phyloP scores from a whole-genome alignment of 306 rosid species.

The Sindora glabra region DNA sequence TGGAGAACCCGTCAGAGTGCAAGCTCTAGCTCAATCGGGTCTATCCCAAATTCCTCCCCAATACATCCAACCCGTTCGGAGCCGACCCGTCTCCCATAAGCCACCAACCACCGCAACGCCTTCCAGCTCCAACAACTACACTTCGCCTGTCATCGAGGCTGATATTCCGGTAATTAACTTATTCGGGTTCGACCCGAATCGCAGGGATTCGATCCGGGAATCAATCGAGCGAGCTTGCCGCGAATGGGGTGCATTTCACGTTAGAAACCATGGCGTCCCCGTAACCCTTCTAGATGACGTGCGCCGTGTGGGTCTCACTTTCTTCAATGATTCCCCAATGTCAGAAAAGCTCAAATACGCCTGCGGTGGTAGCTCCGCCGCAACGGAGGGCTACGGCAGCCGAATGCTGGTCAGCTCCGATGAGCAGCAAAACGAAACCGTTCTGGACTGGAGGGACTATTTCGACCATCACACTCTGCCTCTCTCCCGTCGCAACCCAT shows the following conservation, averaged over 20 bases:
- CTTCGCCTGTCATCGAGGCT: not conserved
- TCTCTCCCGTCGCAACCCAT: conserved; percentile 67
- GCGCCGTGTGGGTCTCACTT: conserved; percentile 40
- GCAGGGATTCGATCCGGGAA: conserved; percentile 16
- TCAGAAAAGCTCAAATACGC: conserved; percentile 58
- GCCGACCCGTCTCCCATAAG: conserved; percentile 11
- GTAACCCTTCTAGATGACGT: conserved; percentile 27
- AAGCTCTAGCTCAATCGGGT: conserved; percentile 45
- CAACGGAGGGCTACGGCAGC: conserved; percentile 86
- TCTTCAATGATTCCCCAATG: conserved; percentile 52
- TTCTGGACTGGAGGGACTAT: conserved; percentile 87
- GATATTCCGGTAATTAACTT: conserved; percentile 46
- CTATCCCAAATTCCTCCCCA: conserved; percentile 51
- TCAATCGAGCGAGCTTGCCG: conserved; percentile 46
- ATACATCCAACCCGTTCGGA: conserved; percentile 50
- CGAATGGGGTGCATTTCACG: conserved; percentile 86
- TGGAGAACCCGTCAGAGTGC: conserved; percentile 49
- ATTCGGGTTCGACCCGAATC: conserved; percentile 33
- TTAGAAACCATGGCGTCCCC: conserved; percentile 68
- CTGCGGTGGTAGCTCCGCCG: conserved; percentile 42
- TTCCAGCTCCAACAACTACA: not conserved
- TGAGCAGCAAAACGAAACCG: conserved; percentile 22
- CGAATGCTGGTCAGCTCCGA: conserved; percentile 46
- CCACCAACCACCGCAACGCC: not conserved
- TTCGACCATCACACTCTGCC: conserved; percentile 89